Conservation (phyloP, 2,329 filamentous ascomycete genomes). For the Scopulariopsis brevicaulis region DNA sequence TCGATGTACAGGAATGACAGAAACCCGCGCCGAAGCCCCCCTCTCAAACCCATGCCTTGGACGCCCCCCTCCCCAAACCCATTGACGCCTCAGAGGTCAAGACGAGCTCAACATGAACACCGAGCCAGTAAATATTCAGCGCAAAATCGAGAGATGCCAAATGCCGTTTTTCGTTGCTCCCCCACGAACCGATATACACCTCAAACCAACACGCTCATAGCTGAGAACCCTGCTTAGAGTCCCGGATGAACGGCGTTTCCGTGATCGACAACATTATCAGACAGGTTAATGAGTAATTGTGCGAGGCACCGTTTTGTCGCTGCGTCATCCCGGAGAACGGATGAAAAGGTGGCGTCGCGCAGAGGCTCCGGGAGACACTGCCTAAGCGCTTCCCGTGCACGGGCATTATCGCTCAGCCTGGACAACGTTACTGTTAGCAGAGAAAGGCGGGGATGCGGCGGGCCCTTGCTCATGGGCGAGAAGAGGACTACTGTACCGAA, state of each 20-base stretch:
- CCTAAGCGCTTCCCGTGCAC: constrained; percentile 84
- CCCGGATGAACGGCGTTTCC: constrained; percentile 15
- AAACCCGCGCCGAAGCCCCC: neutral
- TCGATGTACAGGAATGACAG: neutral
- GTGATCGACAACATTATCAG: constrained; percentile 64
- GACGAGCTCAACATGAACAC: neutral
- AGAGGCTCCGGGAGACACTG: constrained; percentile 97
- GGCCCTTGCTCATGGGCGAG: neutral
- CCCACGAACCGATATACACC: neutral
- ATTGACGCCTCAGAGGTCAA: neutral
- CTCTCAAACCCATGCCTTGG: neutral
- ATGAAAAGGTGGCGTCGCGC: constrained; percentile 94
- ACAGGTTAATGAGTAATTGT: constrained; percentile 94
- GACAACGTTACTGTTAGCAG: neutral
- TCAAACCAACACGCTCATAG: neutral
- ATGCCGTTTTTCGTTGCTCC: neutral
- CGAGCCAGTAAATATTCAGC: neutral
- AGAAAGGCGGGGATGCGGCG: neutral
- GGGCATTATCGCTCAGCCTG: constrained; percentile 90
- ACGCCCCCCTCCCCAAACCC: neutral
- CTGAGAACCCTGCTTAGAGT: neutral
- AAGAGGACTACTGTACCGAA: constrained; percentile 51
- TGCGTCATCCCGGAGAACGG: constrained; percentile 90
- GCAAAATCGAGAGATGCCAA: neutral
- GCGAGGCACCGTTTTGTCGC: constrained; percentile 95